Evolutionary conservation across 1,284 basidiomycete species (phyloP).

Genomic region (Gymnopus androsaceus): DNA sequence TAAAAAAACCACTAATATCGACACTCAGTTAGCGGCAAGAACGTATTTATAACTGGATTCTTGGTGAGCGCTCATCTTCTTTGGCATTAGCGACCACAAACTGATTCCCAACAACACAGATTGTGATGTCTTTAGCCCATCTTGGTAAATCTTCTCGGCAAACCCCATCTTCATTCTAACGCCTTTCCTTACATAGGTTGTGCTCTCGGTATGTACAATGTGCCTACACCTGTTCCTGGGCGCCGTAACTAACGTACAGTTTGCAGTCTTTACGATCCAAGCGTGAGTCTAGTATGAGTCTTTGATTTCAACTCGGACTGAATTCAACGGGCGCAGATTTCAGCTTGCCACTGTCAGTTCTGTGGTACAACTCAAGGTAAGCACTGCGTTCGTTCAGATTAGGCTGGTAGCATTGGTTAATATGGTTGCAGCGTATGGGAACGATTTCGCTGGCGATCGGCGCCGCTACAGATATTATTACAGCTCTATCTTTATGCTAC

Average conservation of each 20-base stretch:
- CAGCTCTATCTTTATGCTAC: slow-evolving; percentile 49
- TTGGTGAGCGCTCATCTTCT: slow-evolving; percentile 46
- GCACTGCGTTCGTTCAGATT: slow-evolving; percentile 16
- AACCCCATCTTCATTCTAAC: neutral
- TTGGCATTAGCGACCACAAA: slow-evolving; percentile 1
- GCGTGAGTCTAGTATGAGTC: slow-evolving; percentile 35
- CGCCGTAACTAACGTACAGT: slow-evolving; percentile 2
- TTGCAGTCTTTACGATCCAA: slow-evolving; percentile 45
- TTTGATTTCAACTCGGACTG: neutral
- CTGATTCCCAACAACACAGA: slow-evolving; percentile 35
- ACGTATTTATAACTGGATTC: slow-evolving; percentile 50
- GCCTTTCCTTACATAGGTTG: neutral
- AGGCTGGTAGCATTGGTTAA: neutral
- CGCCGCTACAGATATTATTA: slow-evolving; percentile 48
- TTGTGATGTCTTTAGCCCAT: slow-evolving; percentile 48
- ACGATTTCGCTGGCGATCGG: slow-evolving; percentile 44
- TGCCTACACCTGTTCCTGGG: neutral
- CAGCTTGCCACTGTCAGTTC: slow-evolving; percentile 35
- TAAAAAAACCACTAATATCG: slow-evolving; percentile 1
- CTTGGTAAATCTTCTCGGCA: slow-evolving; percentile 36
- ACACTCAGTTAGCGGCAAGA: slow-evolving; percentile 58
- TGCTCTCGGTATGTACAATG: neutral
- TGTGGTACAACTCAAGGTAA: slow-evolving; percentile 37
- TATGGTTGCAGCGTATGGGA: slow-evolving; percentile 25
- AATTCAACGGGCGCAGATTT: slow-evolving; percentile 29